Evolutionary conservation across 306 rosid species (phyloP), one percentile per base, ranked within the genome.

Genomic region (Rosa multiflora): DNA sequence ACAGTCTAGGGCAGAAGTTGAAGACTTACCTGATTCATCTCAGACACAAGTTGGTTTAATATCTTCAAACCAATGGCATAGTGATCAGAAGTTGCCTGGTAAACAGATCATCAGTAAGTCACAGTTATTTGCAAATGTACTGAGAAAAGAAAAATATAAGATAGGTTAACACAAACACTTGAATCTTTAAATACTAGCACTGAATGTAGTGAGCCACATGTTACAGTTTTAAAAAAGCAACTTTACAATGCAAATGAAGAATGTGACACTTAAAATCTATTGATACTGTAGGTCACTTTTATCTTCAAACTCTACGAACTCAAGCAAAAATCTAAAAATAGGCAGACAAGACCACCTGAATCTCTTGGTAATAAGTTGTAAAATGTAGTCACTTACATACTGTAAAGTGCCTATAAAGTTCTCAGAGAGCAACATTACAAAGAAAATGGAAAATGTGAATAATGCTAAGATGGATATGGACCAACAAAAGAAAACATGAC

Each of bases 1-100:
- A 37, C 44, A 66, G 39, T 66, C 52, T 8, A 32, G 29, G 17
- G 58, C 23, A 80, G 74, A 71, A 43, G 55, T 67, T 83, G 70
- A 84, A 82, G 67, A 49, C 87, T 56, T 75, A 95, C 99, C 99
- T 95, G 98, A 88, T 93, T 95, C 98, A 95, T 93, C 92, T 95
- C 99, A 76, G 98, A 91, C 73, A 93, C 92, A 78, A 95, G 96
- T 84, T 95, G 99, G 84, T 91, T 95, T 62, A 95, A 85, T 80
- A 95, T 93, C 97, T 90, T 95, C 90, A 95, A 87, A 78, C 98
- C 99, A 78, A 95, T 95, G 70, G 94, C 93, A 86, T 86, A 95
- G 85, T 91, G 99, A 74, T 94, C 99, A 8, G 98, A 90, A 0
- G 98, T 86, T 69, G 96, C 98, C 98, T 95, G 89, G 75, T 29